phyloP scores from a whole-genome alignment of 1,139 yeast species.

The Pichia sp. region DNA sequence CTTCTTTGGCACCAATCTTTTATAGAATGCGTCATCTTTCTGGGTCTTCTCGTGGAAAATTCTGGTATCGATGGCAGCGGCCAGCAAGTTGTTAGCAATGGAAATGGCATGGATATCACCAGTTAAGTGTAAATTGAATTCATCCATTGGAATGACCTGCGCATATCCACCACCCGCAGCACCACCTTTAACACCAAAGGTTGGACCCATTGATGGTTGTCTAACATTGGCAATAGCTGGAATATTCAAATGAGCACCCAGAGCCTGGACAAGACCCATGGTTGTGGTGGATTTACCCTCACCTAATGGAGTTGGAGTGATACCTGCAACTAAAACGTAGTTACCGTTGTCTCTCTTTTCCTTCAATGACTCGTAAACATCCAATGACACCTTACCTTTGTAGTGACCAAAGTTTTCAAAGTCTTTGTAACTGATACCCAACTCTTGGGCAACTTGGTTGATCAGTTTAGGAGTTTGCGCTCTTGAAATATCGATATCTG shows the following conservation, averaged over 20 bases:
- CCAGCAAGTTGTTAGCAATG: conserved; percentile 69
- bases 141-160: conserved; percentile 85
- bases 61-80: conserved; percentile 81
- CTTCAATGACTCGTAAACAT: conserved; percentile 50
- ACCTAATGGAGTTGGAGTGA: conserved; percentile 77
- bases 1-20: conserved; percentile 62
- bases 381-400: conserved; percentile 66
- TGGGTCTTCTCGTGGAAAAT: conserved; percentile 75
- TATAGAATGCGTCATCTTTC: conserved; percentile 54
- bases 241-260: conserved; percentile 63
- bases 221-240: conserved; percentile 74
- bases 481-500: conserved; percentile 69
- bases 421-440: conserved; percentile 54
- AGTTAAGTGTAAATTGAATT: conserved; percentile 75
- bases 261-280: conserved; percentile 70
- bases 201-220: conserved; percentile 86
- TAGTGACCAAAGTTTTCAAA: conserved; percentile 66
- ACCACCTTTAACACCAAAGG: conserved; percentile 83
- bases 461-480: conserved; percentile 65
- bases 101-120: conserved; percentile 83
- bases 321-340: conserved; percentile 70
- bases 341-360: conserved; percentile 55
- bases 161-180: conserved; percentile 88
- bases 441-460: conserved; percentile 52
- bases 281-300: conserved; percentile 81